A percentile compares a stretch with the other conserved stretches of the same genome.
Conservation (phyloP, 73 alveolate species). For the Paramecium bursaria region DNA sequence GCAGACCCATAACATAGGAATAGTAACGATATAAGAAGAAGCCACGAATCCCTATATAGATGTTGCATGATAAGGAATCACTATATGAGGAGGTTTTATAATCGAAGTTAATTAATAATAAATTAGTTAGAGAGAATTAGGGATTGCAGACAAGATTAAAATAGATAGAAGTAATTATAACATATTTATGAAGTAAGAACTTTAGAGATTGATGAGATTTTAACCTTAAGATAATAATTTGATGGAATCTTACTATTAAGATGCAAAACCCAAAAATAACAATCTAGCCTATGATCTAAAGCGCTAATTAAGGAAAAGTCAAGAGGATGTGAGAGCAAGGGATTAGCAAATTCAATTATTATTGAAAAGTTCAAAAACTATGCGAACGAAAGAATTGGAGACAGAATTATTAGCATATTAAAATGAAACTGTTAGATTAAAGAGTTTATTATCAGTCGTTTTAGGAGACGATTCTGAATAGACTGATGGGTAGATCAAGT, state of each 20-base stretch:
- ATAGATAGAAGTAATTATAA: conserved; percentile 19
- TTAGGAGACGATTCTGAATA: too few relatives aligned
- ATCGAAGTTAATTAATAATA: conserved; percentile 34
- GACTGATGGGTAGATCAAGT: too few relatives aligned
- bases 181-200: conserved; percentile 19
- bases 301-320: not conserved
- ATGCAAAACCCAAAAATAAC: not conserved
- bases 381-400: conserved; percentile 50
- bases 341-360: conserved; percentile 17
- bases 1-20: conserved; percentile 54
- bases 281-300: conserved; percentile 27
- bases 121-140: conserved; percentile 2
- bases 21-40: conserved; percentile 15
- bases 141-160: conserved; percentile 22
- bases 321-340: conserved; percentile 3
- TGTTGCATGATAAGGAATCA: conserved; percentile 39
- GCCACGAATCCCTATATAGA: conserved; percentile 16
- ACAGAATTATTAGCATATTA: conserved; percentile 39
- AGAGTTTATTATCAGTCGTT: too few relatives aligned
- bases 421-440: conserved; percentile 28
- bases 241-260: conserved; percentile 53
- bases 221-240: conserved; percentile 23
- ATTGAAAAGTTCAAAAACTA: conserved; percentile 6
- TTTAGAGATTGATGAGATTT: conserved; percentile 12
- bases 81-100: conserved; percentile 54